phyloP scores from a whole-genome alignment of 495 filamentous ascomycete genomes.

The Penicillium fimorum region DNA sequence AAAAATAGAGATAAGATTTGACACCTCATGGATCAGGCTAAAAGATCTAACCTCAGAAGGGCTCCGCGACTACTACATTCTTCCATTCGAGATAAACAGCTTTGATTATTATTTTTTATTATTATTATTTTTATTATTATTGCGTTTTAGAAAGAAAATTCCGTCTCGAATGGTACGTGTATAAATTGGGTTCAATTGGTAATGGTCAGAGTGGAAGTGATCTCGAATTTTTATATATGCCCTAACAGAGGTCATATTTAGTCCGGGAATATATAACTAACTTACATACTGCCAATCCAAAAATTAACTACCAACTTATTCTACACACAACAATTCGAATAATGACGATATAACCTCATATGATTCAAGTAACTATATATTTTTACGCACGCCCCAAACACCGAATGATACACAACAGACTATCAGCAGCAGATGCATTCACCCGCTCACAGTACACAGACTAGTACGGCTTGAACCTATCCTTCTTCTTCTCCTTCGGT shows the following conservation, averaged over 20 bases:
- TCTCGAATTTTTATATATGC: neutral
- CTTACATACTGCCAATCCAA: neutral
- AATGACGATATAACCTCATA: neutral
- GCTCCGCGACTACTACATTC: constrained; percentile 30
- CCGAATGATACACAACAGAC: constrained; percentile 24
- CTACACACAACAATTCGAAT: neutral
- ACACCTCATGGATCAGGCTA: neutral
- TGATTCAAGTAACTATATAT: constrained; percentile 6
- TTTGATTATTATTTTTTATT: too few relatives aligned
- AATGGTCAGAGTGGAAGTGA: neutral
- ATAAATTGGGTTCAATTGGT: neutral
- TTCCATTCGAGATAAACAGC: neutral
- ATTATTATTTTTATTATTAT: too few relatives aligned
- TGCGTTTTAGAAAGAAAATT: neutral
- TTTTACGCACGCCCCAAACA: constrained; percentile 17
- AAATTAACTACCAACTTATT: neutral
- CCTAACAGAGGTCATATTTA: neutral
- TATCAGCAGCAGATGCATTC: constrained; percentile 8
- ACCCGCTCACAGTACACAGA: constrained; percentile 6
- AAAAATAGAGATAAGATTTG: constrained; percentile 6
- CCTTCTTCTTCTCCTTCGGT: constrained; percentile 42
- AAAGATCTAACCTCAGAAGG: neutral
- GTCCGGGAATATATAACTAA: neutral
- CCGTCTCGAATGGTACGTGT: too few relatives aligned
- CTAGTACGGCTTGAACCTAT: constrained; percentile 45